Evolutionary conservation across 2,329 filamentous ascomycete species (phyloP).

Genomic region (Cladophialophora exuberans): DNA sequence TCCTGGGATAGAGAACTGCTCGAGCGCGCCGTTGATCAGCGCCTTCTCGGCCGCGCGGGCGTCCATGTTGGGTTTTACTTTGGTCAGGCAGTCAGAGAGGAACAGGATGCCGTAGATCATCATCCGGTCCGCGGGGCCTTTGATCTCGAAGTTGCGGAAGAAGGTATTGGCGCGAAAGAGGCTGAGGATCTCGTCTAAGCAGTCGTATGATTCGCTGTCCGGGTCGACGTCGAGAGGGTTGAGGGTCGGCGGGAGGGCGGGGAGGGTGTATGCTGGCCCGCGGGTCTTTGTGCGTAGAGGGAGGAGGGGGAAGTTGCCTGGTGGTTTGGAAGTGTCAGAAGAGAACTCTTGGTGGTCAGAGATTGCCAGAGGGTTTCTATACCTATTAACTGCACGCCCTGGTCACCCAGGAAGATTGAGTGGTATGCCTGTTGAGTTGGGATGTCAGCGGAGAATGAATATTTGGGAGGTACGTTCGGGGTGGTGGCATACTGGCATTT

Average conservation of each 20-base stretch:
- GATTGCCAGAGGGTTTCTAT: slow-evolving; percentile 27
- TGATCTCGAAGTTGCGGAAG: slow-evolving; percentile 99
- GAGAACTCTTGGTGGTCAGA: neutral
- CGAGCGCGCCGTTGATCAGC: slow-evolving; percentile 86
- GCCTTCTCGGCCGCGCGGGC: slow-evolving; percentile 71
- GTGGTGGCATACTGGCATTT: slow-evolving; percentile 17
- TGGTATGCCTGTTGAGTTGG: slow-evolving; percentile 78
- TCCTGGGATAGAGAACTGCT: slow-evolving; percentile 93
- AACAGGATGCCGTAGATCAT: slow-evolving; percentile 97
- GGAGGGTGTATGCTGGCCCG: slow-evolving; percentile 88
- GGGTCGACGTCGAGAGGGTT: slow-evolving; percentile 65
- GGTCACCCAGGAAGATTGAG: slow-evolving; percentile 89
- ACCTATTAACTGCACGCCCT: slow-evolving; percentile 69
- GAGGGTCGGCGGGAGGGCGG: slow-evolving; percentile 63
- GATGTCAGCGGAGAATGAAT: slow-evolving; percentile 10
- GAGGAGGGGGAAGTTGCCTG: slow-evolving; percentile 90
- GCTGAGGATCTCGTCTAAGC: slow-evolving; percentile 87
- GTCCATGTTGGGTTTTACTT: slow-evolving; percentile 76
- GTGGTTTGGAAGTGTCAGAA: neutral
- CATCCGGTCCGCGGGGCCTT: slow-evolving; percentile 89
- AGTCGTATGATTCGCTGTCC: slow-evolving; percentile 91
- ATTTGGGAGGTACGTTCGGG: neutral
- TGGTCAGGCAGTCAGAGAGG: slow-evolving; percentile 84
- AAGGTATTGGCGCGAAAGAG: slow-evolving; percentile 98
- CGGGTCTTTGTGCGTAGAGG: slow-evolving; percentile 93